Evolutionary conservation across 164 flowering plant genomes (phyloP).

Genomic region (Liquidambar formosana): DNA sequence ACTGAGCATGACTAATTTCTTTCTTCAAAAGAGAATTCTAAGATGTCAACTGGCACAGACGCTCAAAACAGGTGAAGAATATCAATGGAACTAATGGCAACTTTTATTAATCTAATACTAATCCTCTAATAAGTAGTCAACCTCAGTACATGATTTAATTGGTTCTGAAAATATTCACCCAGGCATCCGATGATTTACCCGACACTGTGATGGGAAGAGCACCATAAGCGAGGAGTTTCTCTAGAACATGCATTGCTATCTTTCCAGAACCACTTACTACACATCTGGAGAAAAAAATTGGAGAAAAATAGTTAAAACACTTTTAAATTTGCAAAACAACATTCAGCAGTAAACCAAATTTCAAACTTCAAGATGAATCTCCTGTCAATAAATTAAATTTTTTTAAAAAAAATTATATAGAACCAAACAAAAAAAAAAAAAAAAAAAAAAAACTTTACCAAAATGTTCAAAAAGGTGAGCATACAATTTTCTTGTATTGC

Average conservation of each 20-base stretch:
- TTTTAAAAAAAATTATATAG: too few species aligned
- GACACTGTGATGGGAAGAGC: constrained; percentile 91
- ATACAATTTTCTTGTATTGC: neutral
- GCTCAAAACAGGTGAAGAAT: too few species aligned
- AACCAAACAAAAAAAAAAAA: too few species aligned
- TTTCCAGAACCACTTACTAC: constrained; percentile 96
- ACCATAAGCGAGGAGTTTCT: constrained; percentile 87
- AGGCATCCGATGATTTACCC: constrained; percentile 43
- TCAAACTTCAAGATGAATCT: too few species aligned
- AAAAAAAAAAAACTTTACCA: too few species aligned
- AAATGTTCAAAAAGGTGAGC: neutral
- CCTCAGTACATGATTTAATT: too few species aligned
- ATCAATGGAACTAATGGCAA: too few species aligned
- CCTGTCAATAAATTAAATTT: too few species aligned
- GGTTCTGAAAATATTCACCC: neutral
- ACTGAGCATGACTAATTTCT: too few species aligned
- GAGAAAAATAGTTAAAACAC: constrained; percentile 2
- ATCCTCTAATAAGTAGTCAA: too few species aligned
- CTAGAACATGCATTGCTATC: constrained; percentile 94
- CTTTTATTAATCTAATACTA: too few species aligned
- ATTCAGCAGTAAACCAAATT: neutral
- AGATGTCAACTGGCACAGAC: too few species aligned
- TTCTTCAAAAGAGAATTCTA: neutral
- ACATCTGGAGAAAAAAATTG: constrained; percentile 56
- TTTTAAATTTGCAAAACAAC: neutral